phyloP scores from a whole-genome alignment of 2,329 filamentous ascomycete species.

The Exserohilum turcica region DNA sequence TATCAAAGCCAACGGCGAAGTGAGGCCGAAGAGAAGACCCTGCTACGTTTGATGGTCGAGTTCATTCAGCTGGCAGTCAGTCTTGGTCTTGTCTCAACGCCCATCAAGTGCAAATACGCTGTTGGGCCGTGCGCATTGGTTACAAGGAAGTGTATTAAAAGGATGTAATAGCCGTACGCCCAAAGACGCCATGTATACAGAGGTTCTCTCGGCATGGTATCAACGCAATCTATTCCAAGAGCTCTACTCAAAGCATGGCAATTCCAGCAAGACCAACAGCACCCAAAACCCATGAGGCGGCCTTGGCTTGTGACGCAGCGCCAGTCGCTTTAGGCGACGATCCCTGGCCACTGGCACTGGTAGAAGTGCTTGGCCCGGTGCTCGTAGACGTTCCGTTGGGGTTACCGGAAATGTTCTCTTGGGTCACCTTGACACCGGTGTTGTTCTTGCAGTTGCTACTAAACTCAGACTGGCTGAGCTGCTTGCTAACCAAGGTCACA shows the following conservation, averaged over 20 bases:
- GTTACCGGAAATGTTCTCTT: conserved; percentile 50
- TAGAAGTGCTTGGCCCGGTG: conserved; percentile 21
- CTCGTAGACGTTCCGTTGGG: conserved; percentile 52
- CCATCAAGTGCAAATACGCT: not conserved
- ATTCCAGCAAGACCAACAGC: conserved; percentile 42
- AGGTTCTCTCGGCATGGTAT: not conserved
- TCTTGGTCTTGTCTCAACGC: not conserved
- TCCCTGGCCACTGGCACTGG: conserved; percentile 15
- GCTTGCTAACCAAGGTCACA: conserved; percentile 65
- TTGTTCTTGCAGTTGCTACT: conserved; percentile 62
- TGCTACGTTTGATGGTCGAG: not conserved
- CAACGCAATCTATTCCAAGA: not conserved
- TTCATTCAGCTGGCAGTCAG: not conserved
- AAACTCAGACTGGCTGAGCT: conserved; percentile 53
- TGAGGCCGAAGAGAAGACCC: not conserved
- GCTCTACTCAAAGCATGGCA: conserved; percentile 29
- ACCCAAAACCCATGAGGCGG: conserved; percentile 42
- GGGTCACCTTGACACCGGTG: conserved; percentile 58
- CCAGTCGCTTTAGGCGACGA: conserved; percentile 23
- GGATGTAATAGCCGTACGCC: not conserved
- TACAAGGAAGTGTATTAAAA: not conserved
- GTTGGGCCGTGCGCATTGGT: not conserved
- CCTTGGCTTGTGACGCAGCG: conserved; percentile 38
- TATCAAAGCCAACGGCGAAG: too few species aligned
- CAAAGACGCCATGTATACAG: not conserved